phyloP scores from a whole-genome alignment of 495 filamentous ascomycete species.

The Penicillium arizonense region DNA sequence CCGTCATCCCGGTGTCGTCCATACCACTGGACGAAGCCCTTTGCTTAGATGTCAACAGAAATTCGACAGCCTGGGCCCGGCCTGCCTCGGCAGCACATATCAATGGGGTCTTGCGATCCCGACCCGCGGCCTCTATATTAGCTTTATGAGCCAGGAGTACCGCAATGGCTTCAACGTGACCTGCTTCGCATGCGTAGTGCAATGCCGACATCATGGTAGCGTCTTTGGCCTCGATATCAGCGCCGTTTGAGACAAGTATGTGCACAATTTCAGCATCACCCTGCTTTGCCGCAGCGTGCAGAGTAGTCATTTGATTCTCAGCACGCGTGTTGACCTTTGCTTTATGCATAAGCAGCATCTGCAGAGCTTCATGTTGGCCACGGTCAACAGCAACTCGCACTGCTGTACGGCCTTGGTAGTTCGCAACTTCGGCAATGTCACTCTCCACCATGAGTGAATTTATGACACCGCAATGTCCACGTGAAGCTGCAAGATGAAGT shows the following conservation, averaged over 20 bases:
- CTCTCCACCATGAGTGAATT: conserved; percentile 33
- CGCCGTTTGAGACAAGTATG: conserved; percentile 32
- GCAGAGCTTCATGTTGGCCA: conserved; percentile 24
- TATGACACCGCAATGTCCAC: conserved; percentile 38
- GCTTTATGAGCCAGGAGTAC: conserved; percentile 37
- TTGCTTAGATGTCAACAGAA: conserved; percentile 29
- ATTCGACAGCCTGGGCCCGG: conserved; percentile 22
- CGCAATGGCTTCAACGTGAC: conserved; percentile 28
- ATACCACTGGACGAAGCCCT: conserved; percentile 30
- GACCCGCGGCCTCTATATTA: conserved; percentile 33
- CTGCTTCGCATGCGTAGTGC: conserved; percentile 40
- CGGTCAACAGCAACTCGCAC: conserved; percentile 35
- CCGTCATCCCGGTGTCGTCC: conserved; percentile 42
- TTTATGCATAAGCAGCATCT: conserved; percentile 16
- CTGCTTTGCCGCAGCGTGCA: conserved; percentile 38
- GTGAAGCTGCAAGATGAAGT: conserved; percentile 44
- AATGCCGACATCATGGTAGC: conserved; percentile 40
- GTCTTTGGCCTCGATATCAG: conserved; percentile 44
- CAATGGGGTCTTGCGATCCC: conserved; percentile 38
- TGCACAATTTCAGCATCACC: conserved; percentile 35
- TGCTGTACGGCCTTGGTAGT: conserved; percentile 34
- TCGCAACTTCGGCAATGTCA: conserved; percentile 29
- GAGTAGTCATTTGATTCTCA: conserved; percentile 33
- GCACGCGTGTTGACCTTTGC: conserved; percentile 41
- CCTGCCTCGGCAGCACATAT: conserved; percentile 42